These are phyloP conservation scores for Ambrosiella beaveri DNA, from an alignment of 2,329 filamentous ascomycete genomes.

Conservation along the genomic window DNA sequence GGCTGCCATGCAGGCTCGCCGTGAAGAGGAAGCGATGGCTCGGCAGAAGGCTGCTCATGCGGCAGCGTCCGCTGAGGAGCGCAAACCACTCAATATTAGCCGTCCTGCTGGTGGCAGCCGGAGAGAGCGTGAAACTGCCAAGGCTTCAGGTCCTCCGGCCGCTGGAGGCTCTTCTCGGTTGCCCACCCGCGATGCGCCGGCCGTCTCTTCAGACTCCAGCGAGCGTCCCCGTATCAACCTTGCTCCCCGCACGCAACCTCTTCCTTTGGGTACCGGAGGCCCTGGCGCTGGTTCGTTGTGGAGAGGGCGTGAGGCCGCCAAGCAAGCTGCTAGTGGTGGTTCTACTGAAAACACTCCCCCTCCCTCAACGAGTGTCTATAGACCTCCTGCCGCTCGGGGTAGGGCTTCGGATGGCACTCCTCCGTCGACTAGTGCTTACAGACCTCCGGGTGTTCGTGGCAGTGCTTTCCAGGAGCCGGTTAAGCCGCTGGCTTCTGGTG, in stretches of 20 bases:
- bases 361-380: constrained; percentile 72
- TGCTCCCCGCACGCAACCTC: constrained; percentile 24
- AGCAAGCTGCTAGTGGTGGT: constrained; percentile 18
- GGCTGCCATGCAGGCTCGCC: constrained; percentile 54
- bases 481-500: constrained; percentile 35
- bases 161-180: constrained; percentile 14
- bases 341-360: constrained; percentile 25
- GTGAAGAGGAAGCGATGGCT: constrained; percentile 77
- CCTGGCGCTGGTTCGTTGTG: constrained; percentile 16
- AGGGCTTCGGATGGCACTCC: constrained; percentile 41
- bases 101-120: background rate
- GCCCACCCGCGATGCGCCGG: background rate
- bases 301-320: constrained; percentile 25
- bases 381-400: constrained; percentile 76
- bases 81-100: constrained; percentile 17
- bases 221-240: constrained; percentile 46
- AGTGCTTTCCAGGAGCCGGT: constrained; percentile 16
- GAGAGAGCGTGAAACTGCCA: background rate
- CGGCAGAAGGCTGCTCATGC: constrained; percentile 37
- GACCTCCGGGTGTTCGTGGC: constrained; percentile 39
- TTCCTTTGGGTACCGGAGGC: constrained; percentile 8
- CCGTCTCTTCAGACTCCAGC: constrained; percentile 15
- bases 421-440: constrained; percentile 31
- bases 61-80: constrained; percentile 10
- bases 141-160: constrained; percentile 12